A percentile compares a stretch with the other conserved stretches of the same genome.
phyloP scores from a whole-genome alignment of 2,329 filamentous ascomycete genomes.

The Clarireedia monteithiana region DNA sequence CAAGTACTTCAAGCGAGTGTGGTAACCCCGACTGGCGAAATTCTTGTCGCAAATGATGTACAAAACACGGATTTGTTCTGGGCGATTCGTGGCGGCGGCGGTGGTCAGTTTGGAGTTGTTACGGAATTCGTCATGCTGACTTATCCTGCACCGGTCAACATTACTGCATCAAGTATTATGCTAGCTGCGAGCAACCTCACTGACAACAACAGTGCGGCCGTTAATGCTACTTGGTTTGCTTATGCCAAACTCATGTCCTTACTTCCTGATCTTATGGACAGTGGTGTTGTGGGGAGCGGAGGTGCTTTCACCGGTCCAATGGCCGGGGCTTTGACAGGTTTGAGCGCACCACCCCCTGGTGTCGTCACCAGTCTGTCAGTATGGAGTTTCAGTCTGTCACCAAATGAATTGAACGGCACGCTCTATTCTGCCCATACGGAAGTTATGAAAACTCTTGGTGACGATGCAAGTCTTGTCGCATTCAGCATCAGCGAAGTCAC shows the following conservation, averaged over 20 bases:
- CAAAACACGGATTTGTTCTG: conserved; percentile 29
- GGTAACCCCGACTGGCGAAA: conserved; percentile 13
- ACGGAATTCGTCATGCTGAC: conserved; percentile 35
- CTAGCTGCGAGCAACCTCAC: conserved; percentile 29
- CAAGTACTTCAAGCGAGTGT: conserved; percentile 33
- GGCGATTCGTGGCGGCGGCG: conserved; percentile 29
- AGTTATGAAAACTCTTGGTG: too few species aligned
- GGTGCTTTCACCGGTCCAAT: not conserved
- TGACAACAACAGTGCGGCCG: conserved; percentile 21
- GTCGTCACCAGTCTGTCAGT: not conserved
- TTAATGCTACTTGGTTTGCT: not conserved
- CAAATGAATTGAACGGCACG: too few species aligned
- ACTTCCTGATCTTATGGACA: conserved; percentile 34
- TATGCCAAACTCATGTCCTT: conserved; percentile 2
- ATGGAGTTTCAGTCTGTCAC: too few species aligned
- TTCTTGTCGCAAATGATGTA: conserved; percentile 20
- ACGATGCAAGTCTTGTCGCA: too few species aligned
- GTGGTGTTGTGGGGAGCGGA: conserved; percentile 1
- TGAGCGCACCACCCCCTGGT: not conserved
- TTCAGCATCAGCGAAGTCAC: too few species aligned
- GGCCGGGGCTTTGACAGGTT: not conserved
- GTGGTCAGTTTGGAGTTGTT: conserved; percentile 30
- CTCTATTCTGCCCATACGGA: too few species aligned
- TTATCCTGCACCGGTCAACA: conserved; percentile 25
- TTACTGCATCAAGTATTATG: conserved; percentile 12